Evolutionary conservation across 495 filamentous ascomycete species (phyloP).

Genomic region (Viridothelium virens): DNA sequence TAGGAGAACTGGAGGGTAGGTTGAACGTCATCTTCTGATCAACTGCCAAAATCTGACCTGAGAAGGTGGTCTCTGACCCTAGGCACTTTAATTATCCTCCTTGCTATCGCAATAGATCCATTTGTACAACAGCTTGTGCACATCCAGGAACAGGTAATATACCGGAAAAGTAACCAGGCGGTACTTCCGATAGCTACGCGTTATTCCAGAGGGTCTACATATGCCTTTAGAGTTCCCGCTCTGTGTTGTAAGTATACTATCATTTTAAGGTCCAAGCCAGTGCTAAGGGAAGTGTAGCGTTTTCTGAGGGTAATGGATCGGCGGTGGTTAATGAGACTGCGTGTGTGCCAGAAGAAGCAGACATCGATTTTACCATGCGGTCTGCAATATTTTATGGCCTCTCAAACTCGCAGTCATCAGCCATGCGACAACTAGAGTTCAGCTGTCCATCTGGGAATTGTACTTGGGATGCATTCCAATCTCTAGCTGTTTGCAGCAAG

Average conservation of each 20-base stretch:
- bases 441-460: constrained; percentile 1
- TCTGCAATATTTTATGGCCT: neutral
- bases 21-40: neutral
- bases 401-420: neutral
- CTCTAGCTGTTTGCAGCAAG: neutral
- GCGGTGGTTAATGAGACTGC: neutral
- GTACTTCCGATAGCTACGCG: neutral
- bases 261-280: neutral
- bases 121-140: constrained; percentile 2
- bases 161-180: neutral
- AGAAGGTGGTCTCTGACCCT: neutral
- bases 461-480: constrained; percentile 5
- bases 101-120: neutral
- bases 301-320: too few species aligned
- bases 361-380: neutral
- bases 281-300: neutral
- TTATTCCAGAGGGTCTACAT: neutral
- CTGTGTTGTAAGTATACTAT: neutral
- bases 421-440: neutral
- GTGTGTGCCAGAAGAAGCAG: neutral
- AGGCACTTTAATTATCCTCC: neutral
- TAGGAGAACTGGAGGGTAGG: neutral
- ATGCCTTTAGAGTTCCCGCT: neutral
- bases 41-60: neutral
- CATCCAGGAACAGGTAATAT: neutral